Base-by-base conservation (phyloP, 2,329 filamentous ascomycete genomes). In the Monosporascus sp. region DNA sequence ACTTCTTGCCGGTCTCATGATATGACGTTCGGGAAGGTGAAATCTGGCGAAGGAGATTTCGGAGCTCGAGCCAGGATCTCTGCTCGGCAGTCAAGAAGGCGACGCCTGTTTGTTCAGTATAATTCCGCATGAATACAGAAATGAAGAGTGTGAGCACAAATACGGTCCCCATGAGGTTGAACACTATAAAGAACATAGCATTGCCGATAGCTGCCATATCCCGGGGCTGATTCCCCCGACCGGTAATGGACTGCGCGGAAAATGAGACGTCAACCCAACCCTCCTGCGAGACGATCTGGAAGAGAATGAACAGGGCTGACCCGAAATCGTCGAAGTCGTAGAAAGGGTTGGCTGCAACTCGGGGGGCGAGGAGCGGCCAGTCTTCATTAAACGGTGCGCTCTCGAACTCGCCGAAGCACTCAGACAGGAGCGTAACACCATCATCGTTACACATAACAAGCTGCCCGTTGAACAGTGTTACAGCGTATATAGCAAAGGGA, bases 101-200 rank as follows among this genome's bases (percentile, higher is more conserved):
- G 44, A 99, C 94, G 1, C 94, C 94, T 0, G 94, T 99, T 72
- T 97, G 92, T 72, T 99, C 94, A 0, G 94, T 99, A 72, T 99
- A 99, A 70, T 97, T 99, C 56, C 94, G 90, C 94, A 99, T 99
- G 71, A 99, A 99, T 56, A 99, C 94, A 53, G 94, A 97, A 48
- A 99, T 95, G 71, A 99, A 99, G 66, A 99, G 77, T 1, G 94
- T 99, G 66, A 99, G 80, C 57, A 99, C 88, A 73, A 99, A 99
- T 59, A 99, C 93, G 0, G 94, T 94, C 34, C 91, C 91, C 63
- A 99, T 80, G 68, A 99, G 82, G 72, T 99, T 99, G 84, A 97
- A 99, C 5, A 93, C 80, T 52, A 99, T 84, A 68, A 99, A 97
- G 77, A 97, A 99, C 37, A 97, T 71, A 0, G 90, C 92, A 60